Base-by-base conservation (phyloP, 768 basidiomycete species). In the Boletus bicolor region DNA sequence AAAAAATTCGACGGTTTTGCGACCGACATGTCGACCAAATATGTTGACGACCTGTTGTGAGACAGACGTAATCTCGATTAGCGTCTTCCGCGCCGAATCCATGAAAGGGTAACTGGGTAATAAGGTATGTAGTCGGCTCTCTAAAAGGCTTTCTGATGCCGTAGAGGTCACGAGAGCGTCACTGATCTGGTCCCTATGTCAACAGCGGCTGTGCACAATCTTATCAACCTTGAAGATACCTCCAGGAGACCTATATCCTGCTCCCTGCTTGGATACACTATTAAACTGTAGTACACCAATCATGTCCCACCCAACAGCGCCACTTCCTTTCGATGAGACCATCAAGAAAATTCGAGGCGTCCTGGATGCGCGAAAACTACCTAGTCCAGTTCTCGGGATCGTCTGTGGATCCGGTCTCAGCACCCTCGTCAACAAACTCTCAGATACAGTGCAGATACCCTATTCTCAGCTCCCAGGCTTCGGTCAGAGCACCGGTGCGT, bases 351-450 rank as follows among this genome's bases (percentile, higher is more conserved):
- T 71, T 49, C 55, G 54, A 55, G 21, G 63, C 68, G 19, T 66
- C 58, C 15, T 69, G 42, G 51, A 65, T 49, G 44, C 62, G 61
- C 57, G 53, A 17, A 63, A 64, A 12, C 78, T 87, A 9, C 75
- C 71, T 28, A 65, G 54, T n/a, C 92, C 92, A 10, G 76, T 76
- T 35, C 81, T 93, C 17, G 93, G 87, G 19, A 91, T 95, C 62
- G 84, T 95, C 28, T 94, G 92, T 68, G 93, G 93, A 54, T 90
- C 88, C 1, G 93, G 93, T 4, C 75, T 95, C 49, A 84, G 84
- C 64, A 90, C 89, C 1, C 78, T 96, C 28, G 89, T 81, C 0
- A 77, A 80, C 11, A 79, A 73, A 36, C 71, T 92, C 51, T 77
- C 78, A 30, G 79, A 87, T 51, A 73, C 76, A 3, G 76, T 83